Conservation (phyloP, 768 basidiomycete genomes). For the Calocybe gangraenosa region DNA sequence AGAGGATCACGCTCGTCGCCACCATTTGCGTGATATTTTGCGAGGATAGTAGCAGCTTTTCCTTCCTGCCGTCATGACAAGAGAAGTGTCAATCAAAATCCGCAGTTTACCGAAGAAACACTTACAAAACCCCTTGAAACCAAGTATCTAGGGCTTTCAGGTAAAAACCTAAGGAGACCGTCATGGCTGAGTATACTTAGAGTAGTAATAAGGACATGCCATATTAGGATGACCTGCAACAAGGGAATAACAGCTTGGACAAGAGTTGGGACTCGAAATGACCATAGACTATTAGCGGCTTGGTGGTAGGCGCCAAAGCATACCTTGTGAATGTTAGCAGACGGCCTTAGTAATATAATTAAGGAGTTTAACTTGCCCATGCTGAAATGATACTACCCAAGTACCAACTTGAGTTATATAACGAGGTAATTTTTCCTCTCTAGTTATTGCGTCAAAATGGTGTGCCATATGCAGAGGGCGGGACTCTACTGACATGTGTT, state of each 20-base stretch:
- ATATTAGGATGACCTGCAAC: constrained; percentile 49
- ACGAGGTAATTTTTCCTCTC: constrained; percentile 54
- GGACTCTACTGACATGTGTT: constrained; percentile 45
- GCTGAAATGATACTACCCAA: constrained; percentile 63
- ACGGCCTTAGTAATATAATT: not conserved
- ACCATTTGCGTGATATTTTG: constrained; percentile 69
- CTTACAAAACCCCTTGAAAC: constrained; percentile 56
- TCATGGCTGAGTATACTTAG: not conserved
- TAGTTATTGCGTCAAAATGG: constrained; percentile 12
- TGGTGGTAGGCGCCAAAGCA: constrained; percentile 39
- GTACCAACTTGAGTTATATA: constrained; percentile 77
- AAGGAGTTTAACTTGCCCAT: constrained; percentile 27
- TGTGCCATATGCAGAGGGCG: not conserved
- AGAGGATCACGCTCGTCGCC: constrained; percentile 57
- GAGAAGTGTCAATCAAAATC: not conserved
- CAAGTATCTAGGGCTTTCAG: constrained; percentile 66
- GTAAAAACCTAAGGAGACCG: constrained; percentile 45
- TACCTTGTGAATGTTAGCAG: constrained; percentile 21
- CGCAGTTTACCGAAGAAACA: not conserved
- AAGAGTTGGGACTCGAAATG: constrained; percentile 64
- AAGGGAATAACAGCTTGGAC: constrained; percentile 58
- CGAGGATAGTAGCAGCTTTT: constrained; percentile 56
- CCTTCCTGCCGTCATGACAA: constrained; percentile 35
- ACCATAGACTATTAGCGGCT: constrained; percentile 41
- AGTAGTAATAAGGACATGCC: constrained; percentile 25